phyloP scores from a whole-genome alignment of 768 basidiomycete species.

The Saitozyma sp. region DNA sequence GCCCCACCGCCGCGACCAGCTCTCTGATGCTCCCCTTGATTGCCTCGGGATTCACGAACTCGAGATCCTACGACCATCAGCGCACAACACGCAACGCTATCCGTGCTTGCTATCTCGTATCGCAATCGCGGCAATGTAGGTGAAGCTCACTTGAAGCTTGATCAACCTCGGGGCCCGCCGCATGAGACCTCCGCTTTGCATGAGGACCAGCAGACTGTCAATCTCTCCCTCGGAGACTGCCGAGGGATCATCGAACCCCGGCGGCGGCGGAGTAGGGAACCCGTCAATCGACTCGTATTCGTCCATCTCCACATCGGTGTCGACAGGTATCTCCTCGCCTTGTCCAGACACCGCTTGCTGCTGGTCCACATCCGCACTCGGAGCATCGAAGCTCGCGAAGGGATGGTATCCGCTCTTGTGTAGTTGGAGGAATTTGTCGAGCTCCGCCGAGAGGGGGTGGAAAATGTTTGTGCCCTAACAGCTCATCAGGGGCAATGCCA shows the following conservation, averaged over 20 bases:
- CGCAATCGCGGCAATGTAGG: too few relatives aligned
- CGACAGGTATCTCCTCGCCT: not conserved
- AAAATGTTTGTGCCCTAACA: constrained; percentile 74
- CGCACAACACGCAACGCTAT: not conserved
- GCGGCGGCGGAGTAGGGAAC: constrained; percentile 50
- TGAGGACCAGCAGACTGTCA: constrained; percentile 20
- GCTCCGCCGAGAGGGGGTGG: constrained; percentile 64
- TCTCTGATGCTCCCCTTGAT: constrained; percentile 28
- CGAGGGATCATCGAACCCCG: constrained; percentile 45
- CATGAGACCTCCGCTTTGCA: constrained; percentile 4
- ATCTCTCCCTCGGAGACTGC: constrained; percentile 27
- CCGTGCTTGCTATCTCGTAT: not conserved
- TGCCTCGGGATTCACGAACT: constrained; percentile 21
- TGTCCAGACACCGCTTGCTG: not conserved
- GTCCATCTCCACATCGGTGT: constrained; percentile 20
- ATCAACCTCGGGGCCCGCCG: constrained; percentile 9
- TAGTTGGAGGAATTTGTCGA: constrained; percentile 70
- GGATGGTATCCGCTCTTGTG: constrained; percentile 56
- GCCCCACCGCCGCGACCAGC: constrained; percentile 46
- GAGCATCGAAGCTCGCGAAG: constrained; percentile 58
- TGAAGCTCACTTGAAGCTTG: constrained; percentile 26
- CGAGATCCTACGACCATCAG: constrained; percentile 24
- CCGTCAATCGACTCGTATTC: constrained; percentile 24
- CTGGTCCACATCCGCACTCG: not conserved
- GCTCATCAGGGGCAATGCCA: not conserved